These are phyloP conservation scores for Viola odorata DNA, from an alignment of 345 rosid genomes.

Conservation along the genomic window DNA sequence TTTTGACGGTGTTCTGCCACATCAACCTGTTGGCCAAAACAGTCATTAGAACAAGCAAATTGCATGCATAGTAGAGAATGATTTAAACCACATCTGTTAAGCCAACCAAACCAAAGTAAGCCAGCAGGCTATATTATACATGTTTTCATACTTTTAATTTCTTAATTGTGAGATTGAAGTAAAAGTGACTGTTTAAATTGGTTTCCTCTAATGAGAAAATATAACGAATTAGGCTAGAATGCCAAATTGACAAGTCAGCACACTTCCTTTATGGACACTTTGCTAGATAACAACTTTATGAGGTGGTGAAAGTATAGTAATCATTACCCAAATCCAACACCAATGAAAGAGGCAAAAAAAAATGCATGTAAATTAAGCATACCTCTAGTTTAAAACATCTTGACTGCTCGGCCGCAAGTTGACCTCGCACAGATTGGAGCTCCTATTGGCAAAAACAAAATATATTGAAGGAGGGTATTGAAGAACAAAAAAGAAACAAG, in stretches of 20 bases:
- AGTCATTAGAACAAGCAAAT: constrained; percentile 1
- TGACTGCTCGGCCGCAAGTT: constrained; percentile 94
- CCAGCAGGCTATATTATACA: no score
- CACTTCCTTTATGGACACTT: no score
- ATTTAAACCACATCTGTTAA: not conserved
- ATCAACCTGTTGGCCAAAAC: constrained; percentile 61
- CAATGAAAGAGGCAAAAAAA: not conserved
- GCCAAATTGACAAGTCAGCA: no score
- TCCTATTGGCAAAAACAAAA: constrained; percentile 40
- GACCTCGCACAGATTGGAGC: constrained; percentile 92
- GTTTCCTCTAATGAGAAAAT: no score
- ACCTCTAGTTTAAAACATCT: constrained; percentile 99
- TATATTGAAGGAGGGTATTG: not conserved
- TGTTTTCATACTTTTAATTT: no score
- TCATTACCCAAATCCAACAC: no score
- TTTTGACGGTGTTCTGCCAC: constrained; percentile 94
- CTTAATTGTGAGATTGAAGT: no score
- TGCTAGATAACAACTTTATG: no score
- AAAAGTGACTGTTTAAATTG: no score
- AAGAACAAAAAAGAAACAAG: not conserved
- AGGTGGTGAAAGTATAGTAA: not conserved
- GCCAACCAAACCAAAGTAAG: no score
- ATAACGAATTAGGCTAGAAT: no score
- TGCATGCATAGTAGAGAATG: not conserved
- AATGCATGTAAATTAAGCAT: not conserved